Base-by-base conservation (phyloP, 2,329 filamentous ascomycete species). In the Cladosporium colombiae region DNA sequence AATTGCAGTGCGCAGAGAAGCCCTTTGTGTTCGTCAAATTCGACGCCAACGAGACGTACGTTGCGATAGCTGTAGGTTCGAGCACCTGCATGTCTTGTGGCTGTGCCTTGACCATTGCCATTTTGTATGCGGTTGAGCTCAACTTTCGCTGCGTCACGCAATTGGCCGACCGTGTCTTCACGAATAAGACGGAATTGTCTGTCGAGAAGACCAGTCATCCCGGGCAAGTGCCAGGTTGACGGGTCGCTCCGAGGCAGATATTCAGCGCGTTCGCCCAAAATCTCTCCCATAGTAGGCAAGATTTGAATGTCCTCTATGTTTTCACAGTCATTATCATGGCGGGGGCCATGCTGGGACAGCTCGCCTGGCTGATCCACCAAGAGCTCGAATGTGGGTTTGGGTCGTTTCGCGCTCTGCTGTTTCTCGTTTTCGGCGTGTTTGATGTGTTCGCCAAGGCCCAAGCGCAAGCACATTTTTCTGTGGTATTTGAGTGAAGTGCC, bases 171-270 rank as follows among this genome's bases (percentile, higher is more conserved):
- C 0, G 81, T 85, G 68, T 88, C 85, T 72, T 87, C 83, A 2
- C 85, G 79, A 1, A 87, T 72, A 0, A 87, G 79, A 18, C 85
- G 80, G 58, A 88, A 88, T 63, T 87, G 81, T 64, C 81, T 77
- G 71, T 87, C 85, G 0, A 88, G 72, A 1, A 84, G 78, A 2
- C 84, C 83, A 5, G 72, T 74, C 13, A 83, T 78, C 1, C 83
- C 81, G 3, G 73, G 69, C 18, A 79, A 72, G 68, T 84, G 80
- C 65, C 78, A 79, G 10, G 75, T 74, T 0, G 74, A 71, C 2
- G 79, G 70, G 69, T 84, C 78, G 7, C 59, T 70, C 1, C 66
- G 21, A 0, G 76, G 76, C 2, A 85, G 72, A 67, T 83, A 85
- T 65, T 85, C 83, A 3, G 69, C 71, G 18, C 79, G 75, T 0